Conservation (phyloP, 2,329 filamentous ascomycete genomes). For the Gyromitra esculenta region DNA sequence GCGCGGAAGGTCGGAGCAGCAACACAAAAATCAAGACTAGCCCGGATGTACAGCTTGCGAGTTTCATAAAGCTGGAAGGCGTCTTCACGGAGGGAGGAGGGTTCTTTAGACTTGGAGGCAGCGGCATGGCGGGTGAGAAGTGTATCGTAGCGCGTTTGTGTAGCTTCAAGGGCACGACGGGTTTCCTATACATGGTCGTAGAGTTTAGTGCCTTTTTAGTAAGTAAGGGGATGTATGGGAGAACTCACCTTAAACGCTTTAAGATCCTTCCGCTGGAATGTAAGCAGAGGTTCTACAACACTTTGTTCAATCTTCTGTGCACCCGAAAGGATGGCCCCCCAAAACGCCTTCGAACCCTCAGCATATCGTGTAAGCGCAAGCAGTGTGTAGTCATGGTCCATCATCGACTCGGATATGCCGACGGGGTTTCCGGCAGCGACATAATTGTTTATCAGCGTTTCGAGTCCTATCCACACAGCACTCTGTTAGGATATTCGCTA, state of each 20-base stretch:
- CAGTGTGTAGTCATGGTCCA: conserved; percentile 95
- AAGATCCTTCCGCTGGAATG: conserved; percentile 81
- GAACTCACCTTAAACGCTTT: conserved; percentile 75
- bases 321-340: conserved; percentile 76
- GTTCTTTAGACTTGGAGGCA: conserved; percentile 92
- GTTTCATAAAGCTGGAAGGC: conserved; percentile 95
- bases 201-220: conserved; percentile 51
- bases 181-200: conserved; percentile 66
- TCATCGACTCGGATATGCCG: conserved; percentile 79
- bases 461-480: conserved; percentile 66
- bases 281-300: conserved; percentile 81
- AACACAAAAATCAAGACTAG: conserved; percentile 92
- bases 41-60: conserved; percentile 86
- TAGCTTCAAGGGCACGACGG: conserved; percentile 76
- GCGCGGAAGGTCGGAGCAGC: conserved; percentile 85
- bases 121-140: conserved; percentile 81
- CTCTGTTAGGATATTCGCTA: background rate
- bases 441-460: conserved; percentile 80
- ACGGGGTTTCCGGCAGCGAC: conserved; percentile 77
- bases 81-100: conserved; percentile 89
- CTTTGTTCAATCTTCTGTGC: conserved; percentile 80
- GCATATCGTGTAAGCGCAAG: conserved; percentile 84
- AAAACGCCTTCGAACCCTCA: conserved; percentile 88
- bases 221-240: background rate
- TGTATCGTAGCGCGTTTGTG: conserved; percentile 85